Evolutionary conservation across 2,329 filamentous ascomycete genomes (phyloP), one percentile per base, ranked within the genome.

Genomic region (Colletotrichum eremochloae): DNA sequence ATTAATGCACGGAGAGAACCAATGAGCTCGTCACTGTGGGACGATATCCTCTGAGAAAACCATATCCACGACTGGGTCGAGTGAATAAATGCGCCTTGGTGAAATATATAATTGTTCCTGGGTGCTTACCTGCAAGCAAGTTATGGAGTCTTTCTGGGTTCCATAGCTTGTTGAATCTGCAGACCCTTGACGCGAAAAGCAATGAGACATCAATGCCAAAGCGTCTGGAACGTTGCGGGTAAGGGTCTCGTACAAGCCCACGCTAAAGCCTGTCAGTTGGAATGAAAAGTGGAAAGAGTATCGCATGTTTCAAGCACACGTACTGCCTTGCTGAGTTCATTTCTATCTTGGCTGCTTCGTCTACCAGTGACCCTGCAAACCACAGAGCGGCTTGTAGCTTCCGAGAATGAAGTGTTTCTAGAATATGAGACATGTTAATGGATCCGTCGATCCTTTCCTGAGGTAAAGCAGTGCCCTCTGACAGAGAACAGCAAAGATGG

Each of bases 281-380:
- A 11, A 24, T 15, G 20, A 55, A 33, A 5, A 20, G 18, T 6
- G 12, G 8, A 11, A 24, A n/a, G 56, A 18, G 6, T 58, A 75
- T 57, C 72, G 48, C 55, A 24, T 4, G 12, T 14, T 24, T 33
- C 57, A 40, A 38, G 33, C 18, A 14, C 44, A 73, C 84, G 78
- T 81, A 89, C 87, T 87, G 88, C 79, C 89, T 89, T 63, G 84
- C 83, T 11, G 88, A 86, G 68, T 87, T 89, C 68, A 87, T 82
- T 76, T 94, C 92, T 11, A 92, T 86, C 79, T 92, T 94, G 74
- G 88, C 88, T 11, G 89, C 86, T 76, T 94, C 92, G 72, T 93
- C 91, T 1, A 91, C 90, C 33, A 94, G 80, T 2, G 86, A 85
- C 62, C 87, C 85, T 5, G 86, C 84, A 74, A 95, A 93, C 86